A percentile compares a stretch with the other conserved stretches of the same genome.
These are phyloP conservation scores for Ascodesmis nigricans DNA, from an alignment of 495 filamentous ascomycete genomes.

Conservation along the genomic window DNA sequence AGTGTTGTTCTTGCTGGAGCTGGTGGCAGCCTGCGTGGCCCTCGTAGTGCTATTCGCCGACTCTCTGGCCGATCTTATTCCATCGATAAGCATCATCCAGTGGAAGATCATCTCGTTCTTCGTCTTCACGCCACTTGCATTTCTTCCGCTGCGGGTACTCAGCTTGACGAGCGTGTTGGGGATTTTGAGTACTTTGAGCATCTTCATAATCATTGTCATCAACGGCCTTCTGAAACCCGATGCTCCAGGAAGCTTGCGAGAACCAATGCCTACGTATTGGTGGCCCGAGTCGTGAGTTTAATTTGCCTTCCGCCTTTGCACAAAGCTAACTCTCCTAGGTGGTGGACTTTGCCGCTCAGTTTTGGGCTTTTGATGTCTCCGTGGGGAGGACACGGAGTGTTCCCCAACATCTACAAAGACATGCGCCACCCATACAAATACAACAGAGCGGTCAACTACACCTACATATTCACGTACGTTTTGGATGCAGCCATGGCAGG, in stretches of 20 bases:
- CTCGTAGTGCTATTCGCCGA: conserved; percentile 87
- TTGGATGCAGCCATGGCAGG: conserved; percentile 64
- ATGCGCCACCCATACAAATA: conserved; percentile 92
- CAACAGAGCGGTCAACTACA: conserved; percentile 47
- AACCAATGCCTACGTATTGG: conserved; percentile 62
- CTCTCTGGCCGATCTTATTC: conserved; percentile 59
- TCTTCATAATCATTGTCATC: conserved; percentile 55
- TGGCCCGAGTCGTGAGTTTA: too few species aligned
- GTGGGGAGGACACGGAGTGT: conserved; percentile 88
- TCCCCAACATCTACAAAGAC: conserved; percentile 92
- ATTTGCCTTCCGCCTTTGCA: conserved; percentile 60
- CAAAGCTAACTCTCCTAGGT: too few species aligned
- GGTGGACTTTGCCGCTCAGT: conserved; percentile 73
- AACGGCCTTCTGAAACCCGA: conserved; percentile 70
- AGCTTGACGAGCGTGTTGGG: conserved; percentile 83
- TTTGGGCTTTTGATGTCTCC: conserved; percentile 94
- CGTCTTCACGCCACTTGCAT: conserved; percentile 62
- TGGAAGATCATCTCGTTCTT: conserved; percentile 81
- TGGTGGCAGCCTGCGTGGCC: conserved; percentile 74
- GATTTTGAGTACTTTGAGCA: conserved; percentile 67
- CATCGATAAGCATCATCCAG: conserved; percentile 41
- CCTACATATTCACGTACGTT: conserved; percentile 77
- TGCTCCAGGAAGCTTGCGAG: conserved; percentile 56
- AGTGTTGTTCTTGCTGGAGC: conserved; percentile 68
- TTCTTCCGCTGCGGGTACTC: conserved; percentile 61